Percentiles rank a stretch among this genome's conserved stretches.
phyloP scores from a whole-genome alignment of 345 rosid genomes.

The Lepidium africanum region DNA sequence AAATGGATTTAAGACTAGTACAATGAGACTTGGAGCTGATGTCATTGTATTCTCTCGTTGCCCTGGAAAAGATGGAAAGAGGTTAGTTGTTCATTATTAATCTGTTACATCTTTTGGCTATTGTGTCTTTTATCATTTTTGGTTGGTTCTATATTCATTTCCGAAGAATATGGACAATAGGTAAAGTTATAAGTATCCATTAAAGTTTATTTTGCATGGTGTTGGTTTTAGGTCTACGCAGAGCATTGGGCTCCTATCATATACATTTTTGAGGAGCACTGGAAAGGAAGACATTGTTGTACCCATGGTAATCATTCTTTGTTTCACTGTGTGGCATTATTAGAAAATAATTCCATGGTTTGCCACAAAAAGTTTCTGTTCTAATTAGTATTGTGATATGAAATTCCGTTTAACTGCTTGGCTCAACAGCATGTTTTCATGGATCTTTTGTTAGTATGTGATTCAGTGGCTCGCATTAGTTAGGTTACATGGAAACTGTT shows the following conservation, averaged over 20 bases:
- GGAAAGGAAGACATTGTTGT: slow-evolving; percentile 92
- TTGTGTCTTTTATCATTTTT: background rate
- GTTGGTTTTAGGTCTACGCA: slow-evolving; percentile 58
- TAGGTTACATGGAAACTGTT: background rate
- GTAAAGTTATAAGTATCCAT: background rate
- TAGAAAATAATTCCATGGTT: background rate
- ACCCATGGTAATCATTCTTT: slow-evolving; percentile 66
- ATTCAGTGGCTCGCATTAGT: background rate
- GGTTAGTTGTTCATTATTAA: slow-evolving; percentile 31
- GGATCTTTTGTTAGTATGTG: background rate
- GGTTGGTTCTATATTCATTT: background rate
- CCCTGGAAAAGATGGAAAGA: slow-evolving; percentile 52
- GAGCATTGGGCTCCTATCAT: slow-evolving; percentile 89
- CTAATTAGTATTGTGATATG: background rate
- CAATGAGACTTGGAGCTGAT: slow-evolving; percentile 99
- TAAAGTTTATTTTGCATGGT: slow-evolving; percentile 20
- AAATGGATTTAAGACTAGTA: slow-evolving; percentile 96
- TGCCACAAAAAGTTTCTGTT: background rate
- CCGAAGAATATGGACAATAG: background rate
- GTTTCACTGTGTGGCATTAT: background rate
- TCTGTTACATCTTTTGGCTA: background rate
- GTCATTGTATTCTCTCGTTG: slow-evolving; percentile 91
- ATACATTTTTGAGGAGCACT: slow-evolving; percentile 86
- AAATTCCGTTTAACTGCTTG: background rate
- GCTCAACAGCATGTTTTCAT: background rate